Evolutionary conservation across 192 early-diverging fungal genomes (phyloP), one percentile per base, ranked within the genome.

Genomic region (Coemansia sp.): DNA sequence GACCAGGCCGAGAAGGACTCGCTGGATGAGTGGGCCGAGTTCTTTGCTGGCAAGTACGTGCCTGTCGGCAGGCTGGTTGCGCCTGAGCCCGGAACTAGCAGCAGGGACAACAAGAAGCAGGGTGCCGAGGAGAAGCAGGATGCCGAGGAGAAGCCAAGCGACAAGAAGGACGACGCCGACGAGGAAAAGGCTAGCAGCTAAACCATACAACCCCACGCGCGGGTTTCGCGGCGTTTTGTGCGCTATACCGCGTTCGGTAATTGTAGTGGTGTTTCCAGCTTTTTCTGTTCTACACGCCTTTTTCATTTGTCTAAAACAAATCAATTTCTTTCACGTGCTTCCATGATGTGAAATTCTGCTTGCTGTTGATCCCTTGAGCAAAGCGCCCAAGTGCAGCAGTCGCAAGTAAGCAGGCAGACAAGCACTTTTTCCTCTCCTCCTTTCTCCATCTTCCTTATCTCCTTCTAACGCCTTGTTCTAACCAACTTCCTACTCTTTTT

Each of bases 31-130:
- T 98, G 96, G 96, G 88, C 85, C 4, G 66, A 62, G 47, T 90
- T 91, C 69, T 96, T 96, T 84, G 84, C 76, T 37, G 74, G 76
- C 57, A 98, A 98, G 71, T 97, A 93, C 71, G 73, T 86, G 62
- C 80, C 85, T 22, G 86, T 93, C 10, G 91, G 91, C 22, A 86
- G 83, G 46, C 77, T 93, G 45, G 82, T 90, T 22, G 84, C 87
- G n/a, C 61, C 68, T 0, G 51, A 7, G n/a, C 49, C 22, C 6
- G 73, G 56, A 21, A 42, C 43, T 10, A 22, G 47, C 39, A 49
- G 52, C 12, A 52, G 11, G 2, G 46, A 26, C 16, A 60, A 63
- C 56, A 61, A 65, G 48, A 32, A 32, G 32, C 32, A 32, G 32
- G 32, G 16, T 8, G 42, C 43, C 6, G 45, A 67, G 41, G 42